phyloP scores from a whole-genome alignment of 2,329 filamentous ascomycete species.

The Penicillium sp. region DNA sequence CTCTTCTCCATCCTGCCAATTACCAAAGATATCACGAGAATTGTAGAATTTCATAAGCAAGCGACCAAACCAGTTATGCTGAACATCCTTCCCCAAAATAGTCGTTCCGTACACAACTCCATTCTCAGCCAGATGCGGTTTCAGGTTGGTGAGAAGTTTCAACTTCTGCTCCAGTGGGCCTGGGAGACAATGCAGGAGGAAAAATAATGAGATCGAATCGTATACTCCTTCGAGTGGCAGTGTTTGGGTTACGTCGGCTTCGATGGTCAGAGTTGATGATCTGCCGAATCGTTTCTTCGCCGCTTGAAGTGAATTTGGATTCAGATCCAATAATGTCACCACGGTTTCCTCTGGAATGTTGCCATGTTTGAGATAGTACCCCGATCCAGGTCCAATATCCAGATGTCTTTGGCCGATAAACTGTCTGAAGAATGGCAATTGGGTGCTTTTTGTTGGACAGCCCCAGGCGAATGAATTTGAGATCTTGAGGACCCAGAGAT shows the following conservation, averaged over 20 bases:
- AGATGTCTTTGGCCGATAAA: conserved; percentile 28
- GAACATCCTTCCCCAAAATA: conserved; percentile 37
- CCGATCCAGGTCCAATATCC: conserved; percentile 36
- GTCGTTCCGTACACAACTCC: conserved; percentile 47
- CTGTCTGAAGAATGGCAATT: conserved; percentile 31
- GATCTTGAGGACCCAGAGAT: conserved; percentile 10
- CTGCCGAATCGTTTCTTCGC: conserved; percentile 6
- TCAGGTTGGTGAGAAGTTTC: conserved; percentile 36
- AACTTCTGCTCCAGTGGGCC: conserved; percentile 34
- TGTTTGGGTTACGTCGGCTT: conserved; percentile 43
- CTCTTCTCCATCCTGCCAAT: conserved; percentile 2
- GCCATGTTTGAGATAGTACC: conserved; percentile 29
- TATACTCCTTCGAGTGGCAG: conserved; percentile 37
- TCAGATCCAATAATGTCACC: conserved; percentile 31
- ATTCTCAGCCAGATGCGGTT: conserved; percentile 36
- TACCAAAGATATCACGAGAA: not conserved
- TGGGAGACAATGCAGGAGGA: conserved; percentile 50
- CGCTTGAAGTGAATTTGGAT: conserved; percentile 1
- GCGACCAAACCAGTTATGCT: not conserved
- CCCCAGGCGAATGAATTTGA: conserved; percentile 31
- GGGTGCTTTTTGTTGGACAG: conserved; percentile 23
- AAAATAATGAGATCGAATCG: conserved; percentile 51
- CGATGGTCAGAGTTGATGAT: conserved; percentile 26
- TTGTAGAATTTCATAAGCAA: conserved; percentile 3
- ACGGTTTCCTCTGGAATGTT: conserved; percentile 10